Conservation (phyloP, 1,284 basidiomycete species). For the Phylloboletellus chloephorus region DNA sequence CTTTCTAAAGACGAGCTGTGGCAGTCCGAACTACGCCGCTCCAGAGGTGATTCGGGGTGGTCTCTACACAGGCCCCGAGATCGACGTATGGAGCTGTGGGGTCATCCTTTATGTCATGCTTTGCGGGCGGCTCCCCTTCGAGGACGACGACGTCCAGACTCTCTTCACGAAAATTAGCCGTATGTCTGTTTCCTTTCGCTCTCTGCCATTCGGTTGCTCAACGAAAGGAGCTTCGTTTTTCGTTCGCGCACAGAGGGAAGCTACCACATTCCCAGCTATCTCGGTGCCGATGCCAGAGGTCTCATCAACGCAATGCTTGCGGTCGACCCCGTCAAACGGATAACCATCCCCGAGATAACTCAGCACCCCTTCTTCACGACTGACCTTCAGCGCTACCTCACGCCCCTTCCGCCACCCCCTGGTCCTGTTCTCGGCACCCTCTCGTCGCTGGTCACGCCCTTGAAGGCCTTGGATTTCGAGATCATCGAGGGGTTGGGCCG, state of each 20-base stretch:
- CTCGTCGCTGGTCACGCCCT: slow-evolving; percentile 61
- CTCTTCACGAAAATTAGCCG: slow-evolving; percentile 92
- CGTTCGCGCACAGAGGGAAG: slow-evolving; percentile 58
- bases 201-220: neutral
- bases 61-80: slow-evolving; percentile 91
- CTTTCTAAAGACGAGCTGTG: slow-evolving; percentile 92
- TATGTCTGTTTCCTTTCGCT: slow-evolving; percentile 58
- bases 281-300: slow-evolving; percentile 71
- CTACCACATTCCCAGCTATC: slow-evolving; percentile 76
- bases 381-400: slow-evolving; percentile 83
- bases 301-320: slow-evolving; percentile 85
- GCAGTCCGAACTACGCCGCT: slow-evolving; percentile 94
- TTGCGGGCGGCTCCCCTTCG: slow-evolving; percentile 87
- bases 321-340: slow-evolving; percentile 89
- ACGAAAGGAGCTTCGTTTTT: neutral
- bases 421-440: slow-evolving; percentile 70
- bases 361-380: slow-evolving; percentile 84
- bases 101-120: slow-evolving; percentile 96
- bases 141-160: slow-evolving; percentile 89
- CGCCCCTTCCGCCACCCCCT: slow-evolving; percentile 76
- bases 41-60: slow-evolving; percentile 93
- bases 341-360: slow-evolving; percentile 86
- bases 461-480: slow-evolving; percentile 63
- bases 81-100: slow-evolving; percentile 96
- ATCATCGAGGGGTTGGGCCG: slow-evolving; percentile 80